Evolutionary conservation across 2,329 filamentous ascomycete genomes (phyloP).

Genomic region (Cordyceps tenuipes): DNA sequence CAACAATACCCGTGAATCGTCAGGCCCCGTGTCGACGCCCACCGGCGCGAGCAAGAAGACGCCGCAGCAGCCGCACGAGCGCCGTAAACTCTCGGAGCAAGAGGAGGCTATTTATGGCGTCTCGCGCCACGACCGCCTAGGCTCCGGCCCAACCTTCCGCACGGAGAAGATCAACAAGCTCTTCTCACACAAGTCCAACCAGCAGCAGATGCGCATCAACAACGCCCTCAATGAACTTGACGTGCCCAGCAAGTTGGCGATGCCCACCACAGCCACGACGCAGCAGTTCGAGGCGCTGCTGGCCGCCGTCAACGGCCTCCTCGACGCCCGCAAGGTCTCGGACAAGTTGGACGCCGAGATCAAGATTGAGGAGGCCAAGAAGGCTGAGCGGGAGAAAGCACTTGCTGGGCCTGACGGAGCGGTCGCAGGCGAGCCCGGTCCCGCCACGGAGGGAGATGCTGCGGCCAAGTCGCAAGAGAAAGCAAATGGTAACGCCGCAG

Average conservation of each 20-base stretch:
- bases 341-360: conserved; percentile 72
- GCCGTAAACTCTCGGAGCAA: conserved; percentile 63
- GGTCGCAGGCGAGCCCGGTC: conserved; percentile 11
- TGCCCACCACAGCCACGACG: conserved; percentile 67
- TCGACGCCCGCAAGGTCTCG: conserved; percentile 64
- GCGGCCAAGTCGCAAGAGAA: conserved; percentile 18
- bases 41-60: conserved; percentile 42
- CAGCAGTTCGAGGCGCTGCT: conserved; percentile 65
- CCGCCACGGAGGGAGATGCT: background rate
- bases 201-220: conserved; percentile 67
- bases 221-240: conserved; percentile 65
- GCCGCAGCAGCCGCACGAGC: conserved; percentile 40
- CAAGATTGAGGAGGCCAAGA: conserved; percentile 49
- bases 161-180: conserved; percentile 74
- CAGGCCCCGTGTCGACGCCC: conserved; percentile 26
- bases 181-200: conserved; percentile 66
- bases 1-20: conserved; percentile 24
- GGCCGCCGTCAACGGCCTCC: conserved; percentile 55
- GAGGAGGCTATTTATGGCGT: conserved; percentile 80
- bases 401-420: conserved; percentile 12
- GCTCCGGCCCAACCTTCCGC: conserved; percentile 81
- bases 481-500: background rate
- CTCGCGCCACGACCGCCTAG: conserved; percentile 73
- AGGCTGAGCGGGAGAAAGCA: conserved; percentile 41
- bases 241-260: conserved; percentile 58